Evolutionary conservation across 1,284 basidiomycete species (phyloP).

Genomic region (Porogramme epimiltina): DNA sequence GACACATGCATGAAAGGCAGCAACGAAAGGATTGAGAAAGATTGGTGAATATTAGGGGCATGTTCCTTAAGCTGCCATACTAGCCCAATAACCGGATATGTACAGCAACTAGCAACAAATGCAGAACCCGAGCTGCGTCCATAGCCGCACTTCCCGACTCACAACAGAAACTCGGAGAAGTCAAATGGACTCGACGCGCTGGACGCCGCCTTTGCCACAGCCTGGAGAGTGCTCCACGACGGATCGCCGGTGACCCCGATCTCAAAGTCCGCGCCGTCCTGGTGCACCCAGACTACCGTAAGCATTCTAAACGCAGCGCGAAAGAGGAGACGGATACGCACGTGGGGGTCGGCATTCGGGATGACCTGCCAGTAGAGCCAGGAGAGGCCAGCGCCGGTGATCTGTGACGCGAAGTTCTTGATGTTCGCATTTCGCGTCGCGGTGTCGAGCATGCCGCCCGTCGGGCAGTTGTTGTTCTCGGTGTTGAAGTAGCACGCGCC

Average conservation of each 20-base stretch:
- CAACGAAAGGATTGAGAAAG: too few species aligned
- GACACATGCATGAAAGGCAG: too few species aligned
- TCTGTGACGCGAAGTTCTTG: slow-evolving; percentile 33
- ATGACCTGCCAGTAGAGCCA: slow-evolving; percentile 42
- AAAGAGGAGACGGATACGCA: slow-evolving; percentile 11
- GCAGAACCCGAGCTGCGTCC: too few species aligned
- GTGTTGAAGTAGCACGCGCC: slow-evolving; percentile 38
- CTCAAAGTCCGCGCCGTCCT: slow-evolving; percentile 38
- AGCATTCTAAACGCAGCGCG: not conserved
- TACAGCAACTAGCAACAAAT: too few species aligned
- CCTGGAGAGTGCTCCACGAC: slow-evolving; percentile 27
- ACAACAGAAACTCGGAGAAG: slow-evolving; percentile 22
- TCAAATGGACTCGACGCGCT: slow-evolving; percentile 26
- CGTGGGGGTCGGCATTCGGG: slow-evolving; percentile 38
- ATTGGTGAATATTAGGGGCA: too few species aligned
- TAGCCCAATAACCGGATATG: too few species aligned
- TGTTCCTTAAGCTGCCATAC: too few species aligned
- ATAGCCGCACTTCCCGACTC: too few species aligned
- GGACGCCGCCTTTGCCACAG: slow-evolving; percentile 21
- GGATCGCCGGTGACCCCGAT: slow-evolving; percentile 26
- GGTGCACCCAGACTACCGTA: not conserved
- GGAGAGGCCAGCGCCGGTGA: slow-evolving; percentile 37
- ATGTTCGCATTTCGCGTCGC: slow-evolving; percentile 34
- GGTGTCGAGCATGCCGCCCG: slow-evolving; percentile 23
- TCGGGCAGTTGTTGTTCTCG: slow-evolving; percentile 33